Evolutionary conservation across 495 filamentous ascomycete species (phyloP).

Genomic region (Tetracladium marchalianum): DNA sequence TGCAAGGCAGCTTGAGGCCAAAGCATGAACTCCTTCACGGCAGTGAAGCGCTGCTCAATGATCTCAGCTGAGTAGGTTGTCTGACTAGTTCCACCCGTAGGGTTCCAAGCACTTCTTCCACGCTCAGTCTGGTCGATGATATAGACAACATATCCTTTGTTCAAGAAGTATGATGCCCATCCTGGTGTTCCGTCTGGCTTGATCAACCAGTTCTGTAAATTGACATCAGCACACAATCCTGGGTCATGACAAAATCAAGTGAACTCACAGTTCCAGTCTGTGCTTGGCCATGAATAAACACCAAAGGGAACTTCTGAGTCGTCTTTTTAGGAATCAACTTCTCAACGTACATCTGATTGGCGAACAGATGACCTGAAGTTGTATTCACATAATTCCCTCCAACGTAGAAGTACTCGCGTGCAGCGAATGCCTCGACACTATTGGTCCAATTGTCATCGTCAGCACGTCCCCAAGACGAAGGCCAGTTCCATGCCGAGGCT

Average conservation of each 20-base stretch:
- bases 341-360: conserved; percentile 50
- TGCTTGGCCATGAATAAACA: conserved; percentile 44
- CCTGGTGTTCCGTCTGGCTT: conserved; percentile 40
- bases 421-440: neutral
- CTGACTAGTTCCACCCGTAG: conserved; percentile 1
- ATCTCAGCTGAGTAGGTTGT: conserved; percentile 12
- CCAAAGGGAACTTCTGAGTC: conserved; percentile 29
- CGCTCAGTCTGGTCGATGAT: conserved; percentile 32
- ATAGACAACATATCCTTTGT: conserved; percentile 36
- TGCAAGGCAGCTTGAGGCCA: conserved; percentile 37
- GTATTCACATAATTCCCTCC: conserved; percentile 33
- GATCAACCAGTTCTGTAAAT: conserved; percentile 34
- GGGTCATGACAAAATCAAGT: neutral
- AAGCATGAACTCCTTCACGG: conserved; percentile 21
- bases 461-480: too few species aligned
- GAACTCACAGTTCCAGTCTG: conserved; percentile 40
- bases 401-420: conserved; percentile 35
- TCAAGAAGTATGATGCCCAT: conserved; percentile 41
- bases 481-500: too few species aligned
- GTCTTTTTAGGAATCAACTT: conserved; percentile 28
- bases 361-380: conserved; percentile 28
- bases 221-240: neutral
- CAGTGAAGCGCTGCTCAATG: conserved; percentile 27
- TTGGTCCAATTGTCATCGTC: too few species aligned
- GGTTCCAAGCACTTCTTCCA: conserved; percentile 23